Percentiles rank a stretch among this genome's conserved stretches.
phyloP scores from a whole-genome alignment of 1,139 yeast genomes.

The Protomyces lactucae-debilis region DNA sequence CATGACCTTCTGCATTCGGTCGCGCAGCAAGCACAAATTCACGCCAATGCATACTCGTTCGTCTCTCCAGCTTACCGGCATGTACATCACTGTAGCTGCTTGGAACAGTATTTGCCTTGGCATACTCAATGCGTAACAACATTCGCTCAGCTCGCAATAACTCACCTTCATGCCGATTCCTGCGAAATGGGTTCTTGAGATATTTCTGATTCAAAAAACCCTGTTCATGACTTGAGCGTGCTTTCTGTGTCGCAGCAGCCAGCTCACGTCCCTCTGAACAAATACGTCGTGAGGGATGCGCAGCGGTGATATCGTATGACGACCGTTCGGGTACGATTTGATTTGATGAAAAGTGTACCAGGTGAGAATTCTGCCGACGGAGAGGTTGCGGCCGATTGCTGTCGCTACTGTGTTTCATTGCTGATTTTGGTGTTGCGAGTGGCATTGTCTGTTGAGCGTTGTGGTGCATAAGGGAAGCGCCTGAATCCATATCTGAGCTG shows the following conservation, averaged over 20 bases:
- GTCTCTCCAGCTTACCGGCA: constrained; percentile 45
- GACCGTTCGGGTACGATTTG: not conserved
- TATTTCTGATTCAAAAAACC: constrained; percentile 9
- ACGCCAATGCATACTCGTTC: constrained; percentile 67
- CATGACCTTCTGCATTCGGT: constrained; percentile 47
- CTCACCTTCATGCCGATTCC: constrained; percentile 48
- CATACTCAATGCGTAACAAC: constrained; percentile 55
- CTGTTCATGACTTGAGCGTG: not conserved
- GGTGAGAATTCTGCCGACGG: not conserved
- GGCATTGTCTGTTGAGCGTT: not conserved
- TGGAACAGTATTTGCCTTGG: constrained; percentile 38
- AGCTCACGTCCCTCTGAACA: constrained; percentile 5
- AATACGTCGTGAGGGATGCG: not conserved
- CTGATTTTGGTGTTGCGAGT: not conserved
- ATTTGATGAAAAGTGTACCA: not conserved
- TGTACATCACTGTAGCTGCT: constrained; percentile 47
- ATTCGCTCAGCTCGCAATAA: constrained; percentile 60
- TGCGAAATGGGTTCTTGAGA: constrained; percentile 12
- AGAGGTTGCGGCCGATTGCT: too few relatives aligned
- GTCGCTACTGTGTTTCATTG: not conserved
- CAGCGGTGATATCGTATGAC: not conserved
- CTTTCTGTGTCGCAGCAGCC: not conserved
- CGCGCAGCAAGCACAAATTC: constrained; percentile 65
- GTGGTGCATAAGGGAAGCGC: not conserved
- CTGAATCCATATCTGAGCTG: not conserved